Percentiles rank a stretch among this genome's conserved stretches.
phyloP scores from a whole-genome alignment of 202 grass and related monocot genomes.

The Schoenoplectus triqueter region DNA sequence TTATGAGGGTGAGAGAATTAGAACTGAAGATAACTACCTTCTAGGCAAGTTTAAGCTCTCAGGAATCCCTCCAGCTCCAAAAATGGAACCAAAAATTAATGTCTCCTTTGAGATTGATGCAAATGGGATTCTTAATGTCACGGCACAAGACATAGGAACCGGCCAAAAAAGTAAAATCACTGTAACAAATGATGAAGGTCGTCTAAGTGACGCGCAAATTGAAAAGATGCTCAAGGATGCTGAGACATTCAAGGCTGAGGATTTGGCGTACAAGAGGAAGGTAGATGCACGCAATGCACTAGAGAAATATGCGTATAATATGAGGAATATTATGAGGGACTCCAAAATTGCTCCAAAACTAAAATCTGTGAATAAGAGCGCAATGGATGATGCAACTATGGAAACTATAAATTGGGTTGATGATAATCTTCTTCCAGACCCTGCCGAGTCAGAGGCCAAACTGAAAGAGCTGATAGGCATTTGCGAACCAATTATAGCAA shows the following conservation, averaged over 20 bases:
- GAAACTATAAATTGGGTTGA: conserved; percentile 30
- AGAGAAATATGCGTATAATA: conserved; percentile 38
- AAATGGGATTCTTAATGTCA: conserved; percentile 41
- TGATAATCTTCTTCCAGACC: conserved; percentile 29
- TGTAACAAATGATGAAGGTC: conserved; percentile 32
- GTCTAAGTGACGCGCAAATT: background rate
- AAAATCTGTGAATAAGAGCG: conserved; percentile 16
- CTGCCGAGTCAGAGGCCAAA: conserved; percentile 2
- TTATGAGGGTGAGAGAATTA: conserved; percentile 11
- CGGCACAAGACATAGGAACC: background rate
- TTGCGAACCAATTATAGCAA: conserved; percentile 73
- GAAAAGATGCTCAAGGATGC: conserved; percentile 40
- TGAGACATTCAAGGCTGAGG: conserved; percentile 26
- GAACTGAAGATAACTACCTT: conserved; percentile 24
- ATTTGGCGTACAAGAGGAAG: conserved; percentile 28
- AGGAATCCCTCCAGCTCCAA: conserved; percentile 14
- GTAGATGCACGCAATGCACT: conserved; percentile 26
- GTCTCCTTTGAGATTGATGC: conserved; percentile 36
- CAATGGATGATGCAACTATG: conserved; percentile 32
- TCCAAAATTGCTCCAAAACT: conserved; percentile 27
- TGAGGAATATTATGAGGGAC: conserved; percentile 31
- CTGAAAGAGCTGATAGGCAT: conserved; percentile 39
- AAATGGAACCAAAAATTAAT: conserved; percentile 29
- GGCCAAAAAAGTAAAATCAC: conserved; percentile 20
- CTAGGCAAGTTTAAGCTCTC: conserved; percentile 37